Percentiles rank a stretch among this genome's conserved stretches.
Conservation (phyloP, 2,329 filamentous ascomycete genomes). For the Chrysoporthe austroafricana region DNA sequence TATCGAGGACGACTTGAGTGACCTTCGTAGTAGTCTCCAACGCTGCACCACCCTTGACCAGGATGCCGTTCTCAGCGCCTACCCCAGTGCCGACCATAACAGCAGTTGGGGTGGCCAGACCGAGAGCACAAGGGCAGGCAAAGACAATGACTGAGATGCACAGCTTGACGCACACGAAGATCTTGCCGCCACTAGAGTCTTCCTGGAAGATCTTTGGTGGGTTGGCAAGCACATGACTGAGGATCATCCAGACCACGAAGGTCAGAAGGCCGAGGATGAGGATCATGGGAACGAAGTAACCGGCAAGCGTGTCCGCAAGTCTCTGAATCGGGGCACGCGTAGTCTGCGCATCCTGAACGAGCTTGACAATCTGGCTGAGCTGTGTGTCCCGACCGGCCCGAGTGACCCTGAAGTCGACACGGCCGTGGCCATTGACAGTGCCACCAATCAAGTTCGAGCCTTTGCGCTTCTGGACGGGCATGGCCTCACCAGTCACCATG, state of each 20-base stretch:
- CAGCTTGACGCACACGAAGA: conserved; percentile 96
- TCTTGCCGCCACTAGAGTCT: conserved; percentile 80
- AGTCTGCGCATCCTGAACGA: conserved; percentile 98
- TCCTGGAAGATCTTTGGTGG: conserved; percentile 89
- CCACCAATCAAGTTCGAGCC: conserved; percentile 84
- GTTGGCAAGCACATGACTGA: conserved; percentile 81
- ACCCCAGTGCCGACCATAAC: conserved; percentile 99
- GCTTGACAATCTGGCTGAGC: conserved; percentile 94
- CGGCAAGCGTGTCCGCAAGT: conserved; percentile 86
- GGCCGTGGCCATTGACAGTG: conserved; percentile 91
- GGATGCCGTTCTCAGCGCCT: conserved; percentile 90
- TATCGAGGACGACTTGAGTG: conserved; percentile 89
- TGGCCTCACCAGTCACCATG: conserved; percentile 97
- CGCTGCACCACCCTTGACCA: conserved; percentile 96
- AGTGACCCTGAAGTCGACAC: conserved; percentile 89
- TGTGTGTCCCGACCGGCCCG: conserved; percentile 94
- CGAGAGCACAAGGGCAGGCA: conserved; percentile 95
- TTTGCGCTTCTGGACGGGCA: conserved; percentile 89
- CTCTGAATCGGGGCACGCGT: conserved; percentile 92
- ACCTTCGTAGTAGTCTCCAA: conserved; percentile 90
- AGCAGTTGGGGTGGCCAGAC: conserved; percentile 91
- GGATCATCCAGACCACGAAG: conserved; percentile 90
- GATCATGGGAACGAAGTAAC: conserved; percentile 92
- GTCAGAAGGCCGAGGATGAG: conserved; percentile 82
- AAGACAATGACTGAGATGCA: conserved; percentile 99